These are phyloP conservation scores for Xylaria scruposa DNA, from an alignment of 495 filamentous ascomycete genomes.

Conservation along the genomic window DNA sequence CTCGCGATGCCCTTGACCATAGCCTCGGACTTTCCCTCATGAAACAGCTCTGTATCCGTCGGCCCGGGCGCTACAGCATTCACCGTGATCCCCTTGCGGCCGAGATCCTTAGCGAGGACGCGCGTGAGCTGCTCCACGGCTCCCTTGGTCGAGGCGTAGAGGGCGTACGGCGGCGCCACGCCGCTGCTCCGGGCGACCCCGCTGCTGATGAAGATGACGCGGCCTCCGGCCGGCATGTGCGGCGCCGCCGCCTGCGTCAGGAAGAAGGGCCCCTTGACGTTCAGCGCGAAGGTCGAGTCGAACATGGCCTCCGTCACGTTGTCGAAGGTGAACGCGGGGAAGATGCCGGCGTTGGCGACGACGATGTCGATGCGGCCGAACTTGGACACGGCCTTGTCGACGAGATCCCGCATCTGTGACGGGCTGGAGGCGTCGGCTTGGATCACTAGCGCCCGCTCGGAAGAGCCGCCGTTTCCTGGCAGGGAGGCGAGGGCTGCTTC, in stretches of 20 bases:
- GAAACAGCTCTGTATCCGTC: conserved; percentile 68
- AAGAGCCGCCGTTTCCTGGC: conserved; percentile 48
- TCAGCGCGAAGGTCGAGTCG: conserved; percentile 59
- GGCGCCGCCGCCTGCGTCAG: conserved; percentile 64
- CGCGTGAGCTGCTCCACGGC: conserved; percentile 73
- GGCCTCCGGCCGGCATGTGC: conserved; percentile 62
- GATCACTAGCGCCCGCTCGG: conserved; percentile 59
- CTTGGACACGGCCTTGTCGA: conserved; percentile 61
- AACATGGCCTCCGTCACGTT: conserved; percentile 63
- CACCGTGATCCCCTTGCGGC: conserved; percentile 62
- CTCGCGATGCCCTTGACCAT: conserved; percentile 57
- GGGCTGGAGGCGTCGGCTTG: conserved; percentile 69
- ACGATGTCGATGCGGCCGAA: conserved; percentile 73
- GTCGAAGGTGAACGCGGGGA: conserved; percentile 59
- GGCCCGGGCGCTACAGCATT: conserved; percentile 71
- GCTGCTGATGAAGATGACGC: conserved; percentile 67
- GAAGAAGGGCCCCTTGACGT: conserved; percentile 73
- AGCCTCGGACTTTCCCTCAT: conserved; percentile 64
- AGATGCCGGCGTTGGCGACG: conserved; percentile 64
- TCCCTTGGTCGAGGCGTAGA: conserved; percentile 68
- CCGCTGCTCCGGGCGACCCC: conserved; percentile 49
- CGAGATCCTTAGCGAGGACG: conserved; percentile 68
- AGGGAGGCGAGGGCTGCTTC: conserved; percentile 53
- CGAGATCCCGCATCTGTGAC: conserved; percentile 63
- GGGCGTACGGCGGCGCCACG: conserved; percentile 61